phyloP scores from a whole-genome alignment of 2,329 filamentous ascomycete genomes.

The Colletotrichum cuscutae region DNA sequence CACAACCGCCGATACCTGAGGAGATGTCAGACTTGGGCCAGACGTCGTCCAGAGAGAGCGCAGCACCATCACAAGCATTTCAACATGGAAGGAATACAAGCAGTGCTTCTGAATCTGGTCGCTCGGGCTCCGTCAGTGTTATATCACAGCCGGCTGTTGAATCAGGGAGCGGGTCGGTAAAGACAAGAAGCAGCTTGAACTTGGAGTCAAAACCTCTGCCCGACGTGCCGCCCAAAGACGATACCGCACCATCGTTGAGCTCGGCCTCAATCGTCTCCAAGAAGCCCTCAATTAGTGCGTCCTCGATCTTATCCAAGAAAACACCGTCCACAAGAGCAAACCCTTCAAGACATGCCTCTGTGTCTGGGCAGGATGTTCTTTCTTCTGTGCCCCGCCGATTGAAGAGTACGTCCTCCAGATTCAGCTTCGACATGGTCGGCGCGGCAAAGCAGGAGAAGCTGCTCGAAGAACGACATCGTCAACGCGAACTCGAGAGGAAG shows the following conservation, averaged over 20 bases:
- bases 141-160: slow-evolving; percentile 40
- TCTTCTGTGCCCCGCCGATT: slow-evolving; percentile 70
- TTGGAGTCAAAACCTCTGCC: slow-evolving; percentile 35
- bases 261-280: slow-evolving; percentile 48
- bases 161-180: slow-evolving; percentile 42
- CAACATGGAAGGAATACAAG: slow-evolving; percentile 37
- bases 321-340: slow-evolving; percentile 50
- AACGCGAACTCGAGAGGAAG: slow-evolving; percentile 72
- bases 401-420: slow-evolving; percentile 82
- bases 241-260: slow-evolving; percentile 40
- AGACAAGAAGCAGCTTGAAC: slow-evolving; percentile 31
- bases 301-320: slow-evolving; percentile 37
- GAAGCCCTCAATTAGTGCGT: slow-evolving; percentile 41
- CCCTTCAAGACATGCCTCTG: slow-evolving; percentile 63
- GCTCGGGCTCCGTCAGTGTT: slow-evolving; percentile 39
- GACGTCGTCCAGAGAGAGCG: slow-evolving; percentile 37
- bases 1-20: slow-evolving; percentile 13
- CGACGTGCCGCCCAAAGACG: slow-evolving; percentile 52
- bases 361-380: slow-evolving; percentile 55
- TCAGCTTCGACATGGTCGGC: slow-evolving; percentile 84
- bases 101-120: slow-evolving; percentile 44
- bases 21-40: slow-evolving; percentile 32
- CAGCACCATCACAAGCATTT: slow-evolving; percentile 5
- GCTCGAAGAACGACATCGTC: slow-evolving; percentile 77
- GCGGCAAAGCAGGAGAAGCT: slow-evolving; percentile 74